Conservation (phyloP, 1,284 basidiomycete genomes). For the Cryptococcus sp. region DNA sequence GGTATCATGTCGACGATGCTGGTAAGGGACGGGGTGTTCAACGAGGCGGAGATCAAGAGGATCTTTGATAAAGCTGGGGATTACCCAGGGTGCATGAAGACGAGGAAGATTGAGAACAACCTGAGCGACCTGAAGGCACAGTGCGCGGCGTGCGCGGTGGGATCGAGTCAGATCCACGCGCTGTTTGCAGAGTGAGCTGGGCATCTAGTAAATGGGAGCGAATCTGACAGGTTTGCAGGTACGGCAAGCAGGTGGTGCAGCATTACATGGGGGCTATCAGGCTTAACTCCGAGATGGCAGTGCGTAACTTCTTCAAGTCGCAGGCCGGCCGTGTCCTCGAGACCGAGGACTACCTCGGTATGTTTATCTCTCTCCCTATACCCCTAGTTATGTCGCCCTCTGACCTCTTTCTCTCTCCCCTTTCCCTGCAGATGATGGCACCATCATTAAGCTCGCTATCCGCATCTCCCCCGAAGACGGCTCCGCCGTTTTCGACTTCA, state of each 20-base stretch:
- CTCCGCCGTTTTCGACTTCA: constrained; percentile 82
- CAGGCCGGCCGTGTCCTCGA: constrained; percentile 63
- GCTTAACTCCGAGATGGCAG: no score
- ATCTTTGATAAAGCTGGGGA: constrained; percentile 64
- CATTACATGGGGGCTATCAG: constrained; percentile 68
- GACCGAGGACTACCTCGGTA: constrained; percentile 47
- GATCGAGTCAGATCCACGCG: constrained; percentile 34
- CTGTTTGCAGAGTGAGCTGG: constrained; percentile 29
- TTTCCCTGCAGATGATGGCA: constrained; percentile 33
- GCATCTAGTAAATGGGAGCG: no score
- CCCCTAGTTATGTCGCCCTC: not conserved
- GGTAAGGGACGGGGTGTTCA: constrained; percentile 39
- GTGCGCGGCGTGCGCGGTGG: constrained; percentile 42
- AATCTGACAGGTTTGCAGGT: no score
- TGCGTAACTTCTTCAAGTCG: constrained; percentile 66
- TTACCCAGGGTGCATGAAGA: constrained; percentile 8
- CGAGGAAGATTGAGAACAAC: constrained; percentile 13
- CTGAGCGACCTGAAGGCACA: constrained; percentile 22
- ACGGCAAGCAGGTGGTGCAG: constrained; percentile 54
- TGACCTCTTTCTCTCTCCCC: no score
- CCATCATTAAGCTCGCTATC: constrained; percentile 58
- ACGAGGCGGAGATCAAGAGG: constrained; percentile 63
- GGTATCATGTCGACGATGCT: constrained; percentile 56
- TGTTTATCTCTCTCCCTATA: not conserved
- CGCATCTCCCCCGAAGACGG: constrained; percentile 72